These are phyloP conservation scores for Trichosporon ovoides DNA, from an alignment of 1,284 basidiomycete species.

Conservation along the genomic window DNA sequence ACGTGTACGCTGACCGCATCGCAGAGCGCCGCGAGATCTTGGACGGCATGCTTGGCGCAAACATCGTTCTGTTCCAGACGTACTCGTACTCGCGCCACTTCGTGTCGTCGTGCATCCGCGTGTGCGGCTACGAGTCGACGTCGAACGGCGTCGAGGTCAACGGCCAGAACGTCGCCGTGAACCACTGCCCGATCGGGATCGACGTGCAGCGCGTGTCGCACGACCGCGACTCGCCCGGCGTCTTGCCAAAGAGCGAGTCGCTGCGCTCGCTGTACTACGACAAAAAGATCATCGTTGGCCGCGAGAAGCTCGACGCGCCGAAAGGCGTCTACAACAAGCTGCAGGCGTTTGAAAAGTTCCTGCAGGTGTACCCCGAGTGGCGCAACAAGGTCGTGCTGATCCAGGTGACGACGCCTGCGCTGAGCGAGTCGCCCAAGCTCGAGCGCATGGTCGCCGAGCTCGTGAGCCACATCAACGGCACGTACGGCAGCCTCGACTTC, in stretches of 20 bases:
- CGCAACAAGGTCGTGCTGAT: slow-evolving; percentile 70
- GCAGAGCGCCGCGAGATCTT: slow-evolving; percentile 80
- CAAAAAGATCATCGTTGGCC: slow-evolving; percentile 97
- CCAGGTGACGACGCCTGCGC: slow-evolving; percentile 87
- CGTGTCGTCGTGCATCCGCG: slow-evolving; percentile 86
- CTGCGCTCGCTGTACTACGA: slow-evolving; percentile 82
- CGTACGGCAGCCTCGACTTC: slow-evolving; percentile 91
- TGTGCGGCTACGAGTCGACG: slow-evolving; percentile 89
- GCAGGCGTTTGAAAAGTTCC: slow-evolving; percentile 89
- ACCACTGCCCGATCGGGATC: slow-evolving; percentile 95
- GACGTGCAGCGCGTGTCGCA: slow-evolving; percentile 83
- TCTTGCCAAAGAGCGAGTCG: slow-evolving; percentile 82
- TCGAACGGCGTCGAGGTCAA: slow-evolving; percentile 80
- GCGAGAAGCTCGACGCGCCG: slow-evolving; percentile 98
- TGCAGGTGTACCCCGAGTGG: slow-evolving; percentile 94
- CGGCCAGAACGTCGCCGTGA: slow-evolving; percentile 77
- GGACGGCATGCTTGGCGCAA: slow-evolving; percentile 96
- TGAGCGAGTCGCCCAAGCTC: slow-evolving; percentile 88
- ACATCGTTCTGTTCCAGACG: slow-evolving; percentile 93
- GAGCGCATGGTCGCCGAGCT: slow-evolving; percentile 91
- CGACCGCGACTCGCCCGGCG: slow-evolving; percentile 73
- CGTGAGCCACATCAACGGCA: slow-evolving; percentile 94
- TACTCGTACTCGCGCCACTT: slow-evolving; percentile 97
- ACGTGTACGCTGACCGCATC: slow-evolving; percentile 10
- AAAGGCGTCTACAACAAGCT: slow-evolving; percentile 98